These are phyloP conservation scores for Miscanthus lutarioriparius DNA, from an alignment of 176 grass and related monocot genomes.

Conservation along the genomic window DNA sequence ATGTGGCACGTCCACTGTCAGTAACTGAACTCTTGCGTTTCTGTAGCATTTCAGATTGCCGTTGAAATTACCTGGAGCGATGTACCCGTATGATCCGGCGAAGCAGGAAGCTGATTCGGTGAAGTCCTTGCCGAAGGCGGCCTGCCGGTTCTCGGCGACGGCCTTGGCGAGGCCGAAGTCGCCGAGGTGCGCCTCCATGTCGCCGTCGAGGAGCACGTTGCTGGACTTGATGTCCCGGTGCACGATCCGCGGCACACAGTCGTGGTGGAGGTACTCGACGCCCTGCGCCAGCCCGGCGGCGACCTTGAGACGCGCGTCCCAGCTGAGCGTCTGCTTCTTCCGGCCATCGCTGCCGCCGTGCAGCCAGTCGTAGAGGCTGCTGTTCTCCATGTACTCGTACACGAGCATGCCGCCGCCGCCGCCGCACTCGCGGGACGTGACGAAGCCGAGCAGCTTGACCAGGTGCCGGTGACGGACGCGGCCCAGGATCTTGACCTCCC, in stretches of 20 bases:
- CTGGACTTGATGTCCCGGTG: slow-evolving; percentile 95
- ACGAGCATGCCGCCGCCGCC: slow-evolving; percentile 62
- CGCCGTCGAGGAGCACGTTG: slow-evolving; percentile 81
- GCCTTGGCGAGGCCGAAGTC: slow-evolving; percentile 96
- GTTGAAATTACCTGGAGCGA: slow-evolving; percentile 70
- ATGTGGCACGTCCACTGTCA: background rate
- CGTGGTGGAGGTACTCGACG: slow-evolving; percentile 95
- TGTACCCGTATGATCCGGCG: slow-evolving; percentile 94
- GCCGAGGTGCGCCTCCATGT: slow-evolving; percentile 98
- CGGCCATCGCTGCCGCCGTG: slow-evolving; percentile 33
- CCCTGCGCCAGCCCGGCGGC: slow-evolving; percentile 70
- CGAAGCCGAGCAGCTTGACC: slow-evolving; percentile 90
- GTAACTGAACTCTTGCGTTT: background rate
- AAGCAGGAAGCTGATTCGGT: slow-evolving; percentile 81
- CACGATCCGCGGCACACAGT: slow-evolving; percentile 72
- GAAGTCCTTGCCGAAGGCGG: slow-evolving; percentile 29
- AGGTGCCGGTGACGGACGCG: slow-evolving; percentile 81
- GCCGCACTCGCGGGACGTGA: slow-evolving; percentile 38
- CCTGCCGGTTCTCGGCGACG: slow-evolving; percentile 42
- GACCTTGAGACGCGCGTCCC: slow-evolving; percentile 73
- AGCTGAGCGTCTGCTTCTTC: slow-evolving; percentile 55
- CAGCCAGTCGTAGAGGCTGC: slow-evolving; percentile 89
- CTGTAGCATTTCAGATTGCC: background rate
- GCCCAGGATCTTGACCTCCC: slow-evolving; percentile 88
- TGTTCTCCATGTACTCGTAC: slow-evolving; percentile 98